phyloP scores from a whole-genome alignment of 768 basidiomycete species.

The Lyophyllum decastes region DNA sequence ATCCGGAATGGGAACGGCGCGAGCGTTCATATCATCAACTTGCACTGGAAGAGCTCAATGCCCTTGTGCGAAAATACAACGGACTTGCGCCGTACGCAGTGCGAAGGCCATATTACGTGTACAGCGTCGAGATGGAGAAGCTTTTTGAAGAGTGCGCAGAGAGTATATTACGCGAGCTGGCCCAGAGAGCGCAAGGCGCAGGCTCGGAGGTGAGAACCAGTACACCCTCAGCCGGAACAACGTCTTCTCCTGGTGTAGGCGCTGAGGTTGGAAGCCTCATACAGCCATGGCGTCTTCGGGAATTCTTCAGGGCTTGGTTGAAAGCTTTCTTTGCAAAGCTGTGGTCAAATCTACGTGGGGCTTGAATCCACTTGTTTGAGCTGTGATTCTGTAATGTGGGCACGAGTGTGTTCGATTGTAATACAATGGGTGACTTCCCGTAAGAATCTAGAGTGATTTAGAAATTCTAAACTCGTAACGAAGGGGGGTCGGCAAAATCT shows the following conservation, averaged over 20 bases:
- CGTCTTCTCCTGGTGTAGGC: background rate
- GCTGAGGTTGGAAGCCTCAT: background rate
- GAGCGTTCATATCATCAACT: slow-evolving; percentile 70
- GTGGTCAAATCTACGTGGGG: background rate
- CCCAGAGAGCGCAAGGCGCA: slow-evolving; percentile 22
- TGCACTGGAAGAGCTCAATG: slow-evolving; percentile 72
- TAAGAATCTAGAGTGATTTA: too few species aligned
- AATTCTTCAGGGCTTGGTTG: slow-evolving; percentile 10
- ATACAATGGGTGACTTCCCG: background rate
- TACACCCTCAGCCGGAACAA: background rate
- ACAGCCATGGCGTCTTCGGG: slow-evolving; percentile 8
- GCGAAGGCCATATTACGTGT: slow-evolving; percentile 61
- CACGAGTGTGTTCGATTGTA: background rate
- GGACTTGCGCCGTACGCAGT: slow-evolving; percentile 77
- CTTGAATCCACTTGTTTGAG: background rate
- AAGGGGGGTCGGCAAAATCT: too few species aligned
- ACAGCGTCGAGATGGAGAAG: slow-evolving; percentile 57
- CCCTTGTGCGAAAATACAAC: slow-evolving; percentile 78
- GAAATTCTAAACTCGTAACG: too few species aligned
- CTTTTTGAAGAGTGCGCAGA: slow-evolving; percentile 52
- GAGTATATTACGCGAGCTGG: slow-evolving; percentile 48
- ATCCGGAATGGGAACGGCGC: slow-evolving; percentile 68
- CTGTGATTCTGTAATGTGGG: background rate
- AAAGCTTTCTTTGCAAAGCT: slow-evolving; percentile 6
- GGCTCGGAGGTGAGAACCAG: background rate